These are phyloP conservation scores for Reutealis trisperma DNA, from an alignment of 345 rosid species.

Conservation along the genomic window DNA sequence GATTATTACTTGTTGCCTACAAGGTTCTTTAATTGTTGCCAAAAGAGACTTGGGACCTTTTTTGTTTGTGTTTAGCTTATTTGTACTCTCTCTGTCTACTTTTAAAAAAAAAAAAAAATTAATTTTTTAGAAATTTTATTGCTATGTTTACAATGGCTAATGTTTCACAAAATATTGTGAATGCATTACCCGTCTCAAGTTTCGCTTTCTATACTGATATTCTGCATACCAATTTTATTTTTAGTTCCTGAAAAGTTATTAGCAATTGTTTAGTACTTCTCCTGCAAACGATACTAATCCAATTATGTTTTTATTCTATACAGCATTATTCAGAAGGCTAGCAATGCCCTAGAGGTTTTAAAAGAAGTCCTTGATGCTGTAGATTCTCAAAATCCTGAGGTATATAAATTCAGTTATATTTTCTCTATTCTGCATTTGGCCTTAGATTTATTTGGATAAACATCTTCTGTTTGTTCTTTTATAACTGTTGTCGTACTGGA, in stretches of 20 bases:
- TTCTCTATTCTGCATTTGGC: neutral
- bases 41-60: neutral
- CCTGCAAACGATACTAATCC: neutral
- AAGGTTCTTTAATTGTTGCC: neutral
- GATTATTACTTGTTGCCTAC: neutral
- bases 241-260: neutral
- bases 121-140: neutral
- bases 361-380: constrained; percentile 90
- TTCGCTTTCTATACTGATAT: neutral
- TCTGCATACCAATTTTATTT: neutral
- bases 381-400: constrained; percentile 79
- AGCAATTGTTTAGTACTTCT: neutral
- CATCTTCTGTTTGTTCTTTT: neutral
- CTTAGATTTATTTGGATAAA: neutral
- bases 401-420: constrained; percentile 28
- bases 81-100: neutral
- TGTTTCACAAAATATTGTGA: neutral
- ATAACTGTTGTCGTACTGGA: neutral
- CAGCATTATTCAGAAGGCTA: constrained; percentile 92
- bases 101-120: neutral
- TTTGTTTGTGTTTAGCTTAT: neutral
- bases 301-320: constrained; percentile 14
- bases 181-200: neutral
- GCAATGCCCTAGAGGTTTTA: constrained; percentile 77
- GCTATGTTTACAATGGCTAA: neutral